phyloP scores from a whole-genome alignment of 371 early-diverging fungal genomes.

The Parasitella parasitica region DNA sequence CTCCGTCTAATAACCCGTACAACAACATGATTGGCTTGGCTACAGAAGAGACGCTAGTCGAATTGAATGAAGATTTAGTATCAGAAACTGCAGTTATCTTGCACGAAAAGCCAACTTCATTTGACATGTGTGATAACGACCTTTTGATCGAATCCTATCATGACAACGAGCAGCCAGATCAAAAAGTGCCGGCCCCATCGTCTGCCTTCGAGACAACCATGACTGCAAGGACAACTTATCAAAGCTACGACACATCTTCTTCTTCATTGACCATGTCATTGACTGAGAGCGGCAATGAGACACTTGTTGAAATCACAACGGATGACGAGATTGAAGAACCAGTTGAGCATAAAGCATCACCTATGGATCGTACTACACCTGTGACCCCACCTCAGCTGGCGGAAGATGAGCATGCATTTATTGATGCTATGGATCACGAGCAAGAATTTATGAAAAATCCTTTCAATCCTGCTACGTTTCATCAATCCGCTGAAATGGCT shows the following conservation, averaged over 20 bases:
- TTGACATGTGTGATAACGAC: neutral
- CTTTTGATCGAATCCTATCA: neutral
- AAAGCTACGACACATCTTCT: neutral
- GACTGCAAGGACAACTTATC: neutral
- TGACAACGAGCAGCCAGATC: neutral
- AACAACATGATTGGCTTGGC: neutral
- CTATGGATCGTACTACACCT: neutral
- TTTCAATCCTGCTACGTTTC: neutral
- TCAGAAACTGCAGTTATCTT: neutral
- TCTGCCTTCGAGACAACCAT: neutral
- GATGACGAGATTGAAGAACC: neutral
- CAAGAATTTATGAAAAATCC: neutral
- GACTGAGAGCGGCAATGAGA: neutral
- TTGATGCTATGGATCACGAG: neutral
- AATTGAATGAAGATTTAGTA: neutral
- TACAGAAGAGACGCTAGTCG: neutral
- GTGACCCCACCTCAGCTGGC: neutral
- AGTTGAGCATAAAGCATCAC: neutral
- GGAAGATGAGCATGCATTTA: neutral
- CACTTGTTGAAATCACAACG: neutral
- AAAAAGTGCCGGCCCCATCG: neutral
- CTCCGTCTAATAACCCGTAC: neutral
- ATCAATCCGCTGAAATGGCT: neutral
- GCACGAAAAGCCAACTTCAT: neutral
- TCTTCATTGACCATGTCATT: neutral